Conservation (phyloP, 345 rosid genomes). For the Capsella bursapastoris region DNA sequence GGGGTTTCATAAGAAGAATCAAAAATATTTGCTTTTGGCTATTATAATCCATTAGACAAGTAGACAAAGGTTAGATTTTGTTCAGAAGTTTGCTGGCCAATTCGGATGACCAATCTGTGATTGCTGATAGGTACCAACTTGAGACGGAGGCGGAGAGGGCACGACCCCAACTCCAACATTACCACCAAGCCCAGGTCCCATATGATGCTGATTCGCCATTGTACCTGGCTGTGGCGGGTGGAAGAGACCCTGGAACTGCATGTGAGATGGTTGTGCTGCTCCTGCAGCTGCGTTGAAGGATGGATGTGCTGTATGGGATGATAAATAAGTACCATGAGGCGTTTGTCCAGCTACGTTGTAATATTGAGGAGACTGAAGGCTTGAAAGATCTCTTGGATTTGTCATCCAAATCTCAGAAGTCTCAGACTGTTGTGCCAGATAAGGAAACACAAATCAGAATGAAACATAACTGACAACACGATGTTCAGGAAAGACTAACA, state of each 20-base stretch:
- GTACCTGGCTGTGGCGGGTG: slow-evolving; percentile 78
- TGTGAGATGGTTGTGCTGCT: slow-evolving; percentile 83
- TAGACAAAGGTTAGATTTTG: slow-evolving; percentile 46
- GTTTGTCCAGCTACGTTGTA: slow-evolving; percentile 86
- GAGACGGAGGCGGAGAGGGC: slow-evolving; percentile 70
- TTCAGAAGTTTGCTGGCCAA: slow-evolving; percentile 91
- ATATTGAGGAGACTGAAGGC: slow-evolving; percentile 73
- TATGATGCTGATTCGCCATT: slow-evolving; percentile 72
- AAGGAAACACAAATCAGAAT: slow-evolving; percentile 21
- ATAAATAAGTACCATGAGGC: slow-evolving; percentile 76
- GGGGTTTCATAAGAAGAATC: slow-evolving; percentile 43
- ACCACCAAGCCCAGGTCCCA: slow-evolving; percentile 84
- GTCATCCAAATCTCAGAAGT: slow-evolving; percentile 93
- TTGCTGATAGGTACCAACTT: slow-evolving; percentile 90
- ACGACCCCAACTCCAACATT: slow-evolving; percentile 81
- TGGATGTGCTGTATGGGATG: slow-evolving; percentile 77
- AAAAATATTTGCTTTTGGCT: slow-evolving; percentile 46
- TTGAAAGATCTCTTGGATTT: slow-evolving; percentile 76
- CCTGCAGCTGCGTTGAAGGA: slow-evolving; percentile 83
- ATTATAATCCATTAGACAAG: slow-evolving; percentile 52
- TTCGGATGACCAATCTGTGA: slow-evolving; percentile 89
- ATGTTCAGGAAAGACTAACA: slow-evolving; percentile 1
- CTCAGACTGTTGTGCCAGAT: slow-evolving; percentile 61
- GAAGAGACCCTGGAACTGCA: slow-evolving; percentile 86
- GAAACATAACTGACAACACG: background rate